Evolutionary conservation across 2,329 filamentous ascomycete genomes (phyloP), one percentile per base, ranked within the genome.

Genomic region (Catunica adiposa): DNA sequence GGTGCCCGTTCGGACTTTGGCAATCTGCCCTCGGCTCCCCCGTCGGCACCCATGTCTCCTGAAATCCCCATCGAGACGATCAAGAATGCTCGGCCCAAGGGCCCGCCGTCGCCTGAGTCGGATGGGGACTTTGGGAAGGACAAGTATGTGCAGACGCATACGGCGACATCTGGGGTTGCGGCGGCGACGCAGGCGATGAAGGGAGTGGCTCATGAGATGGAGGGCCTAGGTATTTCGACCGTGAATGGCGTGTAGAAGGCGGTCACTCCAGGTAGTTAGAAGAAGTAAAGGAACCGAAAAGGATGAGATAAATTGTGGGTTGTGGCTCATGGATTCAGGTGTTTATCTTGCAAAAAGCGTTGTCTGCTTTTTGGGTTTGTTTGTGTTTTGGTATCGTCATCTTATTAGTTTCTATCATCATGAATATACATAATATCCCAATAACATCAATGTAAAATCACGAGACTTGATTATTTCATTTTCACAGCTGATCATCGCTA

Each of bases 1-100:
- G 86, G 87, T 37, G 80, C 81, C 55, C 80, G 88, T 54, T 92
- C 86, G 65, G 89, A 94, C 68, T 94, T 84, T 65, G 77, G 38
- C 3, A 47, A 31, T 17, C 17, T 53, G 23, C 44, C 51, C 14
- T 29, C 25, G 20, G 25, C 47, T 14, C 44, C 44, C 8, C 9
- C 44, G 20, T 48, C 44, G 3, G 15, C 44, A 11, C 20, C 29
- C 11, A 34, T 34, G 29, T 34, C 29, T 34, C 29, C 29, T 11
- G 29, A 50, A 31, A 26, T 29, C 15, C 22, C 17, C 14, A 8
- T 23, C 8, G 29, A 29, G 23, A 53, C 38, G 20, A 48, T 48
- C 22, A 48, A 48, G 44, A 50, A 51, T 54, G 37, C 54, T 31
- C 50, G 51, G 22, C 31, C 31, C 31, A 52, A 53, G 51, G 31